phyloP scores from a whole-genome alignment of 78 protist species.

The Monocercomonoides exilis region DNA sequence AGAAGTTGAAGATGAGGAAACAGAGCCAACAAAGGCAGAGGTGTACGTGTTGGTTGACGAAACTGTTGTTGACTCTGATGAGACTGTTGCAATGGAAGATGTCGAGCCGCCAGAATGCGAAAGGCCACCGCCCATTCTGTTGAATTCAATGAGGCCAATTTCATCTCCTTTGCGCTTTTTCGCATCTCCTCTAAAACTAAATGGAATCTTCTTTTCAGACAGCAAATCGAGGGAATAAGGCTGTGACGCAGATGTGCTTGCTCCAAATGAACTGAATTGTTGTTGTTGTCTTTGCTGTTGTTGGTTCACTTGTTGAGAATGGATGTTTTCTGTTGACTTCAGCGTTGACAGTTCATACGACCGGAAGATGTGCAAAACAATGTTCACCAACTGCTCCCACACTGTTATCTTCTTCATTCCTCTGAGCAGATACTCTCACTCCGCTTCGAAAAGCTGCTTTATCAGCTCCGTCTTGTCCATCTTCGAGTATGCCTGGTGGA shows the following conservation, averaged over 20 bases:
- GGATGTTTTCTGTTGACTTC: neutral
- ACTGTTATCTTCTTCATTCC: neutral
- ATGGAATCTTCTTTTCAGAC: neutral
- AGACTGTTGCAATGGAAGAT: too few relatives aligned
- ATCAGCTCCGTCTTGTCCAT: neutral
- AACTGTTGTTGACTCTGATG: too few relatives aligned
- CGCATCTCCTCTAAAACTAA: too few relatives aligned
- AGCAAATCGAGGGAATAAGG: neutral
- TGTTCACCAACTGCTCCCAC: neutral
- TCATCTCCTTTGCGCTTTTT: too few relatives aligned
- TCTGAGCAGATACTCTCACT: neutral
- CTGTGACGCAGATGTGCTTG: too few relatives aligned
- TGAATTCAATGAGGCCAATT: too few relatives aligned
- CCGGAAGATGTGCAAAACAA: neutral
- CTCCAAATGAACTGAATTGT: neutral
- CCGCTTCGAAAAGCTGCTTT: too few relatives aligned
- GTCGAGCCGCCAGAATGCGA: too few relatives aligned
- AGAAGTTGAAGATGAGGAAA: too few relatives aligned
- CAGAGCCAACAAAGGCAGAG: too few relatives aligned
- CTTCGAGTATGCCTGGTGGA: neutral
- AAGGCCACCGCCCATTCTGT: too few relatives aligned
- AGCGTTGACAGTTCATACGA: neutral
- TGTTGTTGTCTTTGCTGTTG: neutral
- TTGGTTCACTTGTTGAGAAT: neutral
- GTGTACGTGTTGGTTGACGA: too few relatives aligned